Percentiles rank a stretch among this genome's conserved stretches.
Evolutionary conservation across 176 grass and related monocot genomes (phyloP).

Genomic region (Aechmea fasciata): DNA sequence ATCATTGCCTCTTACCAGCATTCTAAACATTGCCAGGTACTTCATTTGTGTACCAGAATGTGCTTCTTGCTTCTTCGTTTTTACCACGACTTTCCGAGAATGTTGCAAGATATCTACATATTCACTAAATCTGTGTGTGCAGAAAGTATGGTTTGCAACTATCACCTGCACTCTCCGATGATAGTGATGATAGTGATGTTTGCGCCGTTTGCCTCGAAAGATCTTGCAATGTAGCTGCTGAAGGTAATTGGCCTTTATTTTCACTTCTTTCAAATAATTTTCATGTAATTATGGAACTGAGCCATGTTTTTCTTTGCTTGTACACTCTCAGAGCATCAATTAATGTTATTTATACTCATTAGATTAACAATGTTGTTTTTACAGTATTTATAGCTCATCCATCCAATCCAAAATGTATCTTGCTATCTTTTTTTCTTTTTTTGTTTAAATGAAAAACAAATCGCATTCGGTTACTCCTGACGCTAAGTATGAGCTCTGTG

Average conservation of each 20-base stretch:
- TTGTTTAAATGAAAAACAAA: too few species aligned
- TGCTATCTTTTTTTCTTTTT: too few species aligned
- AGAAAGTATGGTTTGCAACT: conserved; percentile 39
- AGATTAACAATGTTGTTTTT: too few species aligned
- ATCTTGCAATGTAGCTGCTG: conserved; percentile 56
- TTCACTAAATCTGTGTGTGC: neutral
- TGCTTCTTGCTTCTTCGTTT: neutral
- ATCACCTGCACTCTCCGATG: conserved; percentile 11
- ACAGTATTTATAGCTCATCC: too few species aligned
- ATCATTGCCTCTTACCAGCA: conserved; percentile 45
- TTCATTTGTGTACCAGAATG: neutral
- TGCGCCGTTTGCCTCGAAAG: conserved; percentile 79
- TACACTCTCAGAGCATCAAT: too few species aligned
- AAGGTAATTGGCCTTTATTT: conserved; percentile 30
- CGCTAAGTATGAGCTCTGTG: too few species aligned
- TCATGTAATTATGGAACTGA: neutral
- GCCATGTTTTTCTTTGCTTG: too few species aligned
- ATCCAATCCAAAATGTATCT: too few species aligned
- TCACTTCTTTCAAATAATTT: neutral
- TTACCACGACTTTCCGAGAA: neutral
- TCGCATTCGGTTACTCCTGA: too few species aligned
- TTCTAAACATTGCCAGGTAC: conserved; percentile 63
- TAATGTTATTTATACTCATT: too few species aligned
- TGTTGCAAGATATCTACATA: neutral
- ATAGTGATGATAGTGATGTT: conserved; percentile 23